A percentile compares a stretch with the other conserved stretches of the same genome.
phyloP scores from a whole-genome alignment of 2,329 filamentous ascomycete genomes.

The Colletotrichum australisinense region DNA sequence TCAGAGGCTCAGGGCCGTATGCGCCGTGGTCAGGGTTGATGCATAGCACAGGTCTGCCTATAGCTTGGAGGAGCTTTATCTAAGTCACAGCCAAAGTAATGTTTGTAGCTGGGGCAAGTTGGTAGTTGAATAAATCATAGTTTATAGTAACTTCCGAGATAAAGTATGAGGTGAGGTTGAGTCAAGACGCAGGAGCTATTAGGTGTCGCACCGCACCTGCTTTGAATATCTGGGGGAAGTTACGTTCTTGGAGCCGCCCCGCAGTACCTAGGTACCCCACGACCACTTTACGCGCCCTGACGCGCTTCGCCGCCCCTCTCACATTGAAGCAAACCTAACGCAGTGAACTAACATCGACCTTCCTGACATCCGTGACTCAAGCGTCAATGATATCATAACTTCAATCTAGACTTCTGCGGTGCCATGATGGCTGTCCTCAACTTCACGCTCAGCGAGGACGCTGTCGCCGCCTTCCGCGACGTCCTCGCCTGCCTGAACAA shows the following conservation, averaged over 20 bases:
- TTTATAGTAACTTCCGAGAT: not conserved
- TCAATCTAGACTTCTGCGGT: not conserved
- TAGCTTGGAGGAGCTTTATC: not conserved
- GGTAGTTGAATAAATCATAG: too few relatives aligned
- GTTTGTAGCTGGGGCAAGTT: too few relatives aligned
- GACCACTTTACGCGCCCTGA: not conserved
- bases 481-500: constrained; percentile 79
- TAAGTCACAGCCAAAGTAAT: too few relatives aligned
- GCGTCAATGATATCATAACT: constrained; percentile 53
- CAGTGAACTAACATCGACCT: not conserved
- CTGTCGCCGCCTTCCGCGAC: constrained; percentile 77
- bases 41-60: not conserved
- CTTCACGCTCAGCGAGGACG: constrained; percentile 81
- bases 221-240: not conserved
- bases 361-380: constrained; percentile 46
- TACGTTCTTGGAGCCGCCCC: not conserved
- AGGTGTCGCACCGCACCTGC: not conserved
- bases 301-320: not conserved
- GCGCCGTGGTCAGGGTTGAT: not conserved
- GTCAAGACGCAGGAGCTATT: not conserved
- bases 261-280: not conserved
- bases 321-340: not conserved
- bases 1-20: constrained; percentile 2
- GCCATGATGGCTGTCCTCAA: constrained; percentile 70
- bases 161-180: not conserved